Conservation (phyloP, 2,329 filamentous ascomycete species). For the Drechslerella dactyloides region DNA sequence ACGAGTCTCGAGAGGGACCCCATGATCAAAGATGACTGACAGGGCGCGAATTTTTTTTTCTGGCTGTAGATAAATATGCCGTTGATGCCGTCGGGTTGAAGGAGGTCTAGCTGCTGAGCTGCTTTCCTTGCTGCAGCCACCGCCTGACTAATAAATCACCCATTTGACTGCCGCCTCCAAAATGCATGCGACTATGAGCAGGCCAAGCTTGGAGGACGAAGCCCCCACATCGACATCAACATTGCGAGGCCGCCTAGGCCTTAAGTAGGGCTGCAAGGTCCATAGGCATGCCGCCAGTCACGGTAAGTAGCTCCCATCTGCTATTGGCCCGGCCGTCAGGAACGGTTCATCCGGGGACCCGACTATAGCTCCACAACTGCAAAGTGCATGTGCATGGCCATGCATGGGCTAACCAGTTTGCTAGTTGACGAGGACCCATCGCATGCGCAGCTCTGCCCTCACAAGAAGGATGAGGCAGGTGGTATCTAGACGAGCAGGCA, state of each 20-base stretch:
- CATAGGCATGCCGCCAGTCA: too few relatives aligned
- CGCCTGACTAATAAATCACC: too few relatives aligned
- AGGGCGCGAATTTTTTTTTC: not conserved
- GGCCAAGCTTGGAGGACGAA: too few relatives aligned
- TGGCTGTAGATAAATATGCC: not conserved
- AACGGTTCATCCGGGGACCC: not conserved
- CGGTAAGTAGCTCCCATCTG: too few relatives aligned
- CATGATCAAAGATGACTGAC: not conserved
- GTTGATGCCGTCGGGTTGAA: not conserved
- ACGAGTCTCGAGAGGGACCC: not conserved
- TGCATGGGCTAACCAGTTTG: not conserved
- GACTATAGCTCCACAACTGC: not conserved
- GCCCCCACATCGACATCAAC: too few relatives aligned
- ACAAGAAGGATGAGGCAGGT: too few relatives aligned
- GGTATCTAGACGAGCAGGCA: not conserved
- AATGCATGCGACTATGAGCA: too few relatives aligned
- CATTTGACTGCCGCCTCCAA: too few relatives aligned
- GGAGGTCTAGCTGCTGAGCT: too few relatives aligned
- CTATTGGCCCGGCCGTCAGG: not conserved
- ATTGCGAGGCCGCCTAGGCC: too few relatives aligned
- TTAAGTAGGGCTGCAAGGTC: too few relatives aligned
- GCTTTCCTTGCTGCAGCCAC: too few relatives aligned
- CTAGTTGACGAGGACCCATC: not conserved
- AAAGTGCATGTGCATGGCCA: not conserved
- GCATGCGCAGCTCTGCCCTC: not conserved